Conservation (phyloP, 2,329 filamentous ascomycete species). For the Sporothrix humicola region DNA sequence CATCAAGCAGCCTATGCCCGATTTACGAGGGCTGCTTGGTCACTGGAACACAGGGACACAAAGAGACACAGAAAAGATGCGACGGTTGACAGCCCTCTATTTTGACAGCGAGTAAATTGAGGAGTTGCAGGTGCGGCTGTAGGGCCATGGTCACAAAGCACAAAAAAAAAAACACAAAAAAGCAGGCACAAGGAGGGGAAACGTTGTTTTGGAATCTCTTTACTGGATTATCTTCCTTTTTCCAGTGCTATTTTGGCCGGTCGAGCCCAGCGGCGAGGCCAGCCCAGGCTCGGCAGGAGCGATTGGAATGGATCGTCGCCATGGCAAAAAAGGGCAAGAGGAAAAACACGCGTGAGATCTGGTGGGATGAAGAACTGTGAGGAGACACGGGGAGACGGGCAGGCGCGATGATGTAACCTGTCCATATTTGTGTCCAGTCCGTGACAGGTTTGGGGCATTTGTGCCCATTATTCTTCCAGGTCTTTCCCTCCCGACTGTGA, state of each 20-base stretch:
- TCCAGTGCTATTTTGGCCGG: background rate
- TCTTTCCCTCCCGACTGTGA: background rate
- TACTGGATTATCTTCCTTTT: background rate
- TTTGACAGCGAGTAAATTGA: background rate
- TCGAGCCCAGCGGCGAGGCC: background rate
- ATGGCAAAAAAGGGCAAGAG: background rate
- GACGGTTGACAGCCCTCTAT: slow-evolving; percentile 1
- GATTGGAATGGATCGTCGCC: slow-evolving; percentile 16
- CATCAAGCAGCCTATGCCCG: background rate
- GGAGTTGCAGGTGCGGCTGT: background rate
- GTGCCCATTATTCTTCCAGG: background rate
- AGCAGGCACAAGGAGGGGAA: too few species aligned
- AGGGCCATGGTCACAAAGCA: background rate
- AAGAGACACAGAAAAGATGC: background rate
- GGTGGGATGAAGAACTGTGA: background rate
- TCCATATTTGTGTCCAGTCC: background rate
- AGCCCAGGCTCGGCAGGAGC: slow-evolving; percentile 2
- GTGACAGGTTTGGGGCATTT: background rate
- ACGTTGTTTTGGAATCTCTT: background rate
- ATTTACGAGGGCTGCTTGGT: too few species aligned
- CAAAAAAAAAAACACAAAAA: too few species aligned
- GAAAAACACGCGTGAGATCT: background rate
- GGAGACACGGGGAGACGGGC: background rate
- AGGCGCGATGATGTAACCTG: slow-evolving; percentile 19
- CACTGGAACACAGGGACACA: background rate